Conservation (phyloP, 306 rosid species). For the Malus sieversii region DNA sequence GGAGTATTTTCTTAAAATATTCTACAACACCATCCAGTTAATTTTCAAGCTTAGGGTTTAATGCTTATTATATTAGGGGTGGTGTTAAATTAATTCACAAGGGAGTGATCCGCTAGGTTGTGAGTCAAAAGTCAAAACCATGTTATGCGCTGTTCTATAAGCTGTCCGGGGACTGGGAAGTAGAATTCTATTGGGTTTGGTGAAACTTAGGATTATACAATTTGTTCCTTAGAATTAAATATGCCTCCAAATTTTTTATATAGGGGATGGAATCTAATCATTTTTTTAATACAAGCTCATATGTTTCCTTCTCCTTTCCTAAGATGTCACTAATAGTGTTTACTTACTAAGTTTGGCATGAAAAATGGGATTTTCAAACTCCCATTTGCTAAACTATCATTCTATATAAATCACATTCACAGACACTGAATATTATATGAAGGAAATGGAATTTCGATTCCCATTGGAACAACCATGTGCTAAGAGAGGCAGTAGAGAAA, state of each 20-base stretch:
- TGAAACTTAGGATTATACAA: slow-evolving; percentile 31
- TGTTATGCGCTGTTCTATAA: slow-evolving; percentile 20
- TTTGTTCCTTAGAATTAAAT: slow-evolving; percentile 7
- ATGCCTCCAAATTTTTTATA: slow-evolving; percentile 3
- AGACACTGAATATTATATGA: background rate
- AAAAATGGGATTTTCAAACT: slow-evolving; percentile 1
- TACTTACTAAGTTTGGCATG: slow-evolving; percentile 21
- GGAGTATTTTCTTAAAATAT: too few relatives aligned
- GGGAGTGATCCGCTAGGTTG: background rate
- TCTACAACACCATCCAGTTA: background rate
- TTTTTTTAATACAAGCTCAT: background rate
- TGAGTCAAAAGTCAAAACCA: slow-evolving; percentile 12
- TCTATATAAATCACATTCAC: slow-evolving; percentile 4
- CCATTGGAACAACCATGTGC: background rate
- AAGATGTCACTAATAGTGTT: background rate
- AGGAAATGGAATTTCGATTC: slow-evolving; percentile 3
- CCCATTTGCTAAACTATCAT: background rate
- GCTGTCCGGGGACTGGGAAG: slow-evolving; percentile 23
- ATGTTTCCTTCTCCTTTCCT: slow-evolving; percentile 16
- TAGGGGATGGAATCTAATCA: slow-evolving; percentile 19
- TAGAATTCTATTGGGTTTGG: slow-evolving; percentile 15
- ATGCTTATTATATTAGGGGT: background rate
- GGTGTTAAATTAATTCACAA: background rate
- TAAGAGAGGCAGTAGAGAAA: background rate
- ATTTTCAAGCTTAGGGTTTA: background rate